These are phyloP conservation scores for Claviceps humidiphila DNA, from an alignment of 2,329 filamentous ascomycete species.

Conservation along the genomic window DNA sequence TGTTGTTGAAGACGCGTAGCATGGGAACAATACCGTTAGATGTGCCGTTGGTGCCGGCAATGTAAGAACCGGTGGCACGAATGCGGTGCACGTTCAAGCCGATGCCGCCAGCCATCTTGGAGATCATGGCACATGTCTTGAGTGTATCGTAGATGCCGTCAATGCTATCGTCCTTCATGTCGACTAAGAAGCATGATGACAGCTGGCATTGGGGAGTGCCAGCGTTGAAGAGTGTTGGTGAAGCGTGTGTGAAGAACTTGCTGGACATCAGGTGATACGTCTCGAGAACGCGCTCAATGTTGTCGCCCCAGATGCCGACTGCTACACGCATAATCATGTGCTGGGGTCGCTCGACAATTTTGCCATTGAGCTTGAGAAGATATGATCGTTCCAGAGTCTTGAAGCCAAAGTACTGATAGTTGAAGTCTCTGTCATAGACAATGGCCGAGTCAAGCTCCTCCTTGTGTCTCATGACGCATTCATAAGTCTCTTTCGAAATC, in stretches of 20 bases:
- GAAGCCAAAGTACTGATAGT: constrained; percentile 99
- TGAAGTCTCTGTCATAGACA: constrained; percentile 98
- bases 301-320: constrained; percentile 89
- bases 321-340: constrained; percentile 99
- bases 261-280: constrained; percentile 98
- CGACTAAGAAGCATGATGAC: constrained; percentile 95
- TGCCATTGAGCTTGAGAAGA: constrained; percentile 85
- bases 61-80: constrained; percentile 93
- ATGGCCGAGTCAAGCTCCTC: constrained; percentile 98
- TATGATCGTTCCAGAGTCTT: constrained; percentile 98
- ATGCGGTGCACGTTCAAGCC: constrained; percentile 95
- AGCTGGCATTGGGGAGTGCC: constrained; percentile 90
- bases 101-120: constrained; percentile 97
- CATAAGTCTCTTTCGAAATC: constrained; percentile 85
- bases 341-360: constrained; percentile 93
- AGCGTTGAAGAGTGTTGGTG: constrained; percentile 94
- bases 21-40: constrained; percentile 96
- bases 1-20: constrained; percentile 99
- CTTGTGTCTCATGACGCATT: constrained; percentile 88
- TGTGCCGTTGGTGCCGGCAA: constrained; percentile 93
- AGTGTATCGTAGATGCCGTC: constrained; percentile 98
- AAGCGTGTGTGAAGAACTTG: constrained; percentile 97
- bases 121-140: constrained; percentile 99
- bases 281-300: constrained; percentile 89
- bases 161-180: constrained; percentile 99